phyloP scores from a whole-genome alignment of 2,329 filamentous ascomycete species.

The Cercospora zeae-maydis region DNA sequence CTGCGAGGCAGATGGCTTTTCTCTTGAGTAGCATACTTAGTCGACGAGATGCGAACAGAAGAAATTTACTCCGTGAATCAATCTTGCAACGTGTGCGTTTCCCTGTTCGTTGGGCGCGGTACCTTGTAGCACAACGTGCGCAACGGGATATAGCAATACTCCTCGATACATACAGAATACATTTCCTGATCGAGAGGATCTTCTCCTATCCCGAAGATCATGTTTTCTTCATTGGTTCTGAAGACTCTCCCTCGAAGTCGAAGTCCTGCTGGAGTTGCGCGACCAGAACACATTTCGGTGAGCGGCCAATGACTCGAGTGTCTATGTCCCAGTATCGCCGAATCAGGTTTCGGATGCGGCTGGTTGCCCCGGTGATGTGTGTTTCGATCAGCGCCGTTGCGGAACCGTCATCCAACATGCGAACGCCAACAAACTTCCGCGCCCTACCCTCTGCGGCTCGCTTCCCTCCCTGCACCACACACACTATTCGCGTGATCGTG shows the following conservation, averaged over 20 bases:
- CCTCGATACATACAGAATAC: no score
- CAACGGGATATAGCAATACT: no score
- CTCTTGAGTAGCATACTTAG: constrained; percentile 15
- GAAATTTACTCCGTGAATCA: not conserved
- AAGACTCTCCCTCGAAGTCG: no score
- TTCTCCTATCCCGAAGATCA: no score
- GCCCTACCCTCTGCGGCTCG: not conserved
- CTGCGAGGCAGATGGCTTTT: constrained; percentile 10
- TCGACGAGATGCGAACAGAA: constrained; percentile 8
- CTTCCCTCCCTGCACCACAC: not conserved
- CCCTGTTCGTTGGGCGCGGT: no score
- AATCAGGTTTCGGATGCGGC: not conserved
- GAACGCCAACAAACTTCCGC: not conserved
- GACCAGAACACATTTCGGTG: no score
- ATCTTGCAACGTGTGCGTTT: not conserved
- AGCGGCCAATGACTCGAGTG: no score
- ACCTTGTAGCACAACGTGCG: not conserved
- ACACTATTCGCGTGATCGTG: not conserved
- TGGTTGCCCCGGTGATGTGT: not conserved
- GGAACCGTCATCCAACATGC: not conserved
- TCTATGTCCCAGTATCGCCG: no score
- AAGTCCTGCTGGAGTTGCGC: no score
- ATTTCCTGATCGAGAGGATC: no score
- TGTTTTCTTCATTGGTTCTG: no score
- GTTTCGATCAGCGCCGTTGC: not conserved